Base-by-base conservation (phyloP, 192 early-diverging fungal genomes). In the Thoreauomyces humboldtii region DNA sequence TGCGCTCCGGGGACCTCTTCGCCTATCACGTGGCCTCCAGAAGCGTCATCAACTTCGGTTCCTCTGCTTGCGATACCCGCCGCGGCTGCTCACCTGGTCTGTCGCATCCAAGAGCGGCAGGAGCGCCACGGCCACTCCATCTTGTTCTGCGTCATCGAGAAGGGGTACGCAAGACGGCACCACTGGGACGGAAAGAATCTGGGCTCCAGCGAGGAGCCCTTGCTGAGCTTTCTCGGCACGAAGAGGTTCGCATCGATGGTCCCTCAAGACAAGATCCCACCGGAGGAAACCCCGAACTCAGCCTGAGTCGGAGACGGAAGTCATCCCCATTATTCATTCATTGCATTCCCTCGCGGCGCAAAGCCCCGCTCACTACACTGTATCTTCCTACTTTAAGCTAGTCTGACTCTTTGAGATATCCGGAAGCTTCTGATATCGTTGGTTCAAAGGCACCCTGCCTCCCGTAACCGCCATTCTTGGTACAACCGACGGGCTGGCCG, bases 131-230 rank as follows among this genome's bases (percentile, higher is more conserved):
- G 75, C 0, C 75, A 77, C 44, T 33, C 33, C 9, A 45, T 77
- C 12, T 36, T 73, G 22, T 65, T 63, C 32, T 63, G 61, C 46
- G 22, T 33, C 1, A 73, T 73, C 32, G 45, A 36, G 1, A 33
- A 29, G 27, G 75, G 32, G 24, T 73, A 31, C 31, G 65, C 47
- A 4, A 35, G 60, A 32, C 2, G 19, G 9, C 41, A 25, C 32
- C 65, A 65, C 28, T 77, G 75, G 75, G 54, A 77, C 61, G 75
- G 75, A 0, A 28, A 54, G 21, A 70, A 70, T 27, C 70, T 77
- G 55, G 71, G 35, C 17, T 35, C 59, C 4, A 52, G 15, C 2
- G 35, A 45, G 15, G 56, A 47, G 11, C 53, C 70, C 1, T 60
- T 55, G 14, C 54, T 76, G 27, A 57, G 24, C 24, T 76, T 76